Conservation (phyloP, 345 rosid species). For the Salix exigua region DNA sequence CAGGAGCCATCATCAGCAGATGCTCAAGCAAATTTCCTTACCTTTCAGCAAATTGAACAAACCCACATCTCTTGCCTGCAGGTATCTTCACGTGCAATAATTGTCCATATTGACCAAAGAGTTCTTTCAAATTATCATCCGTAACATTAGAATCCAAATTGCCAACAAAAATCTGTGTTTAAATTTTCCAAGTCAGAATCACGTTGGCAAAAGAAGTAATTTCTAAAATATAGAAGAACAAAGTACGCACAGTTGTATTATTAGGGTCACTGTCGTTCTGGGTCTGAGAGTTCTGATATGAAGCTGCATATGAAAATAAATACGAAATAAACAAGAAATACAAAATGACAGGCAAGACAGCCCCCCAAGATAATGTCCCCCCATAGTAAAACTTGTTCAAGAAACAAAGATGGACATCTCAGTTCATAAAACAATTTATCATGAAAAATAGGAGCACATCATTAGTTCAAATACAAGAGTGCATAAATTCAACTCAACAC, state of each 20-base stretch:
- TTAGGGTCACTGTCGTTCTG: conserved; percentile 72
- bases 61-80: conserved; percentile 75
- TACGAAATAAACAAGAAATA: neutral
- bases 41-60: conserved; percentile 88
- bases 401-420: neutral
- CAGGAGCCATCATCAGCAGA: neutral
- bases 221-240: conserved; percentile 4
- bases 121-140: conserved; percentile 68
- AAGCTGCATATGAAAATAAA: conserved; percentile 56
- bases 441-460: too few relatives aligned
- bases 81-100: conserved; percentile 84
- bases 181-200: conserved; percentile 14
- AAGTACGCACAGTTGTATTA: conserved; percentile 81
- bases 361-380: neutral
- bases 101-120: conserved; percentile 77
- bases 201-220: neutral
- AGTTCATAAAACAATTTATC: too few relatives aligned
- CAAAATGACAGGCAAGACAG: neutral
- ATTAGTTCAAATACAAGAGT: too few relatives aligned
- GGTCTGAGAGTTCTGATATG: conserved; percentile 59
- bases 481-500: too few relatives aligned
- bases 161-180: conserved; percentile 77
- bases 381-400: neutral
- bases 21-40: conserved; percentile 15
- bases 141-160: conserved; percentile 69